Percentiles rank a stretch among this genome's conserved stretches.
These are phyloP conservation scores for Dendrobium officinale DNA, from an alignment of 106 monocot species.

Conservation along the genomic window DNA sequence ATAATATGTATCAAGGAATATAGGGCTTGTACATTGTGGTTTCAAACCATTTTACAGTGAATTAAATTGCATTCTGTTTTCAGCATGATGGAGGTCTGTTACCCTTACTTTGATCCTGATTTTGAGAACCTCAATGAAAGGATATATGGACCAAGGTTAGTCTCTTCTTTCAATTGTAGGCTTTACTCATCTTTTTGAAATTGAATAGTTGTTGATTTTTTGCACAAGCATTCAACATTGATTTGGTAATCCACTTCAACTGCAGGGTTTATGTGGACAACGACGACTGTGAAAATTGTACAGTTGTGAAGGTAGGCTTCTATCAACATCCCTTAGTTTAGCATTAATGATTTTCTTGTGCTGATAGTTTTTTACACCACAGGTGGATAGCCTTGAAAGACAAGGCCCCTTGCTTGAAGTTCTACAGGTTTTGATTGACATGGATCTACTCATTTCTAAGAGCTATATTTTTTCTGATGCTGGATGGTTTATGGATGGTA, in stretches of 20 bases:
- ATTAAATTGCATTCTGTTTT: background rate
- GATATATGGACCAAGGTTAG: slow-evolving; percentile 62
- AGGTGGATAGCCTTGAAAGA: slow-evolving; percentile 59
- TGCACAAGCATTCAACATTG: background rate
- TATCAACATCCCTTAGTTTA: background rate
- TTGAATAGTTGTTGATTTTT: background rate
- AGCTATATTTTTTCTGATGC: slow-evolving; percentile 68
- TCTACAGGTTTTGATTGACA: slow-evolving; percentile 48
- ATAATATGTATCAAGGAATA: background rate
- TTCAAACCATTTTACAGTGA: background rate
- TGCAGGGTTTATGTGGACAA: slow-evolving; percentile 57
- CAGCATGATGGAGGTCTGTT: slow-evolving; percentile 46
- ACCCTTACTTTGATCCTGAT: slow-evolving; percentile 73
- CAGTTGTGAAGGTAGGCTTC: slow-evolving; percentile 45
- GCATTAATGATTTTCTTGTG: background rate
- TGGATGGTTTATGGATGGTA: slow-evolving; percentile 83
- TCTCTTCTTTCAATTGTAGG: background rate
- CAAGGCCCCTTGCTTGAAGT: slow-evolving; percentile 61
- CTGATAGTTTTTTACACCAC: background rate
- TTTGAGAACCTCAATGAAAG: slow-evolving; percentile 51
- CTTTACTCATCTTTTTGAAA: background rate
- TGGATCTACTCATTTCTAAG: slow-evolving; percentile 63
- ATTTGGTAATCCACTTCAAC: slow-evolving; percentile 7
- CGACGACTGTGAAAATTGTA: slow-evolving; percentile 56
- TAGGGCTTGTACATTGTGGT: background rate